Evolutionary conservation across 345 rosid species (phyloP).

Genomic region (Balakata baccata): DNA sequence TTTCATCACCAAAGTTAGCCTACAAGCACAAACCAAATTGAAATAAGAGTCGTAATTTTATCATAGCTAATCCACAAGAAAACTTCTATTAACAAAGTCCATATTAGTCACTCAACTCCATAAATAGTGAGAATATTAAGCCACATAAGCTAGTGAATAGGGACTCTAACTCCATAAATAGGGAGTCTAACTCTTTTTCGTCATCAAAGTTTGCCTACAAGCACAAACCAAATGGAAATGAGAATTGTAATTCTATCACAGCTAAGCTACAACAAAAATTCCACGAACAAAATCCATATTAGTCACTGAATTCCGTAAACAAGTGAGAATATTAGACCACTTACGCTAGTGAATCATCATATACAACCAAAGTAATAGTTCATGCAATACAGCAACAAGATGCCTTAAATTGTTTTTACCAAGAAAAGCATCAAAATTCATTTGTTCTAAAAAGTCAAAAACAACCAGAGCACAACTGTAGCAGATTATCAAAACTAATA

Average conservation of each 20-base stretch:
- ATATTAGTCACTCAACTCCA: background rate
- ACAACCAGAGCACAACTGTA: background rate
- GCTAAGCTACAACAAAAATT: slow-evolving; percentile 1
- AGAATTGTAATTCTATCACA: slow-evolving; percentile 11
- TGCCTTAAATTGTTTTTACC: background rate
- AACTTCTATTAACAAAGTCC: background rate
- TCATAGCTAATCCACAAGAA: slow-evolving; percentile 13
- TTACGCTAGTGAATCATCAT: background rate
- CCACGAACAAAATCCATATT: too few relatives aligned
- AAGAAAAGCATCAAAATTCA: background rate
- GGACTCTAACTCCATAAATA: slow-evolving; percentile 2
- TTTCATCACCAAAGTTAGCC: slow-evolving; percentile 31
- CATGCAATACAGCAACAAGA: background rate
- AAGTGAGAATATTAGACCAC: background rate
- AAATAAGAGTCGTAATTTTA: slow-evolving; percentile 4
- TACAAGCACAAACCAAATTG: slow-evolving; percentile 22
- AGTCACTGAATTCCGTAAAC: background rate
- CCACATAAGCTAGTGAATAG: background rate
- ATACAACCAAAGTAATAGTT: background rate
- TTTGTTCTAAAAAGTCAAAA: background rate
- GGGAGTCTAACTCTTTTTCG: slow-evolving; percentile 30
- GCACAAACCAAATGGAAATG: slow-evolving; percentile 15
- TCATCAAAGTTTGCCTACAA: slow-evolving; percentile 31
- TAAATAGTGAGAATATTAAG: background rate
- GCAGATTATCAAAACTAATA: background rate